Evolutionary conservation across 1,284 basidiomycete species (phyloP).

Genomic region (Microbotryum silenes-acaulis): DNA sequence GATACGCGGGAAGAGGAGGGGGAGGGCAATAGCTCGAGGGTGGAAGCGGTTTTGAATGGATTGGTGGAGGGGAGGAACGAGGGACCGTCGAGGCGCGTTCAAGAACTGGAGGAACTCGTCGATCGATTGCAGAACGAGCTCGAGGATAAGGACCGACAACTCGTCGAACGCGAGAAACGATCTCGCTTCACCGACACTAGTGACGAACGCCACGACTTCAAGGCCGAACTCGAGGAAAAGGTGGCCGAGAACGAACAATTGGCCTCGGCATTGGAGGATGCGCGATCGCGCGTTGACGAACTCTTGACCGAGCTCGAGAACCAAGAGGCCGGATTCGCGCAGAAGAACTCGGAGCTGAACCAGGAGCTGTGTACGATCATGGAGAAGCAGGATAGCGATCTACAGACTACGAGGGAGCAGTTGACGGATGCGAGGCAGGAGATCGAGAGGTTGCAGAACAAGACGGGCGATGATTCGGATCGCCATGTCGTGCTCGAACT

Average conservation of each 20-base stretch:
- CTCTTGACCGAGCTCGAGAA: constrained; percentile 29
- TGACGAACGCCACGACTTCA: constrained; percentile 42
- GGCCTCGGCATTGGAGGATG: constrained; percentile 35
- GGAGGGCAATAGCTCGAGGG: constrained; percentile 1
- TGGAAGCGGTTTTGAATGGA: constrained; percentile 6
- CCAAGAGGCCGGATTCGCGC: constrained; percentile 39
- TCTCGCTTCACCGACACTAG: constrained; percentile 10
- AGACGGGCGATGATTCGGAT: constrained; percentile 31
- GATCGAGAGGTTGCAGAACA: constrained; percentile 36
- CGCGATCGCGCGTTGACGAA: constrained; percentile 39
- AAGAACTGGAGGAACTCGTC: constrained; percentile 18
- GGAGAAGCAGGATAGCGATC: constrained; percentile 30
- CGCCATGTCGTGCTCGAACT: constrained; percentile 1
- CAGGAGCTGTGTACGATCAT: constrained; percentile 31
- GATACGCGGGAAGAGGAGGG: constrained; percentile 40
- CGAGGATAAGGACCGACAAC: constrained; percentile 49
- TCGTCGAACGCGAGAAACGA: constrained; percentile 1
- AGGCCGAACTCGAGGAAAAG: constrained; percentile 42
- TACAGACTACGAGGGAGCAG: constrained; percentile 7
- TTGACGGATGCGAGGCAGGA: constrained; percentile 18
- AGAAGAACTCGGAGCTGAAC: constrained; percentile 42
- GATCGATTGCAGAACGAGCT: constrained; percentile 49
- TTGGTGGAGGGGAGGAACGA: constrained; percentile 14
- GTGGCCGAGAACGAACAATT: constrained; percentile 34
- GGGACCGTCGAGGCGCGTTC: constrained; percentile 4